Percentiles rank a stretch among this genome's conserved stretches.
Conservation (phyloP, 2,329 filamentous ascomycete genomes). For the Calonectria crousiana region DNA sequence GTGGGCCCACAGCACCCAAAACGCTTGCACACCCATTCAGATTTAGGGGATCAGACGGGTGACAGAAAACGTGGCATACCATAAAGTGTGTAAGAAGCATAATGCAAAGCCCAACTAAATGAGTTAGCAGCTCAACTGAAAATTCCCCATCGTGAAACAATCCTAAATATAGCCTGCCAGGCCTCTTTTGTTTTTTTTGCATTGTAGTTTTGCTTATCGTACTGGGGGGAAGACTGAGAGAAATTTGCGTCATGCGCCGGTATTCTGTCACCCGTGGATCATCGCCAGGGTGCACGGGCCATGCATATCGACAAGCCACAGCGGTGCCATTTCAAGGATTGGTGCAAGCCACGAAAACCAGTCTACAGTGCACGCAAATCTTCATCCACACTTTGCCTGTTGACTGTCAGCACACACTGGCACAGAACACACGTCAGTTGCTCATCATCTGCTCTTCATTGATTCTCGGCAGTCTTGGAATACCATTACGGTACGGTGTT, state of each 20-base stretch:
- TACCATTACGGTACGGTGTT: neutral
- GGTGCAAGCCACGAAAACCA: neutral
- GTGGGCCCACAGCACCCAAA: slow-evolving; percentile 2
- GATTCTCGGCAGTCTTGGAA: neutral
- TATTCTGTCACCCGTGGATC: slow-evolving; percentile 4
- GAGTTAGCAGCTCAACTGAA: neutral
- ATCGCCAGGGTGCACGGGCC: neutral
- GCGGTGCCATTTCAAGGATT: neutral
- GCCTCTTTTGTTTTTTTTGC: neutral
- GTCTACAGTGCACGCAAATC: slow-evolving; percentile 1
- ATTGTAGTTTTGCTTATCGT: neutral
- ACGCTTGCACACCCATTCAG: slow-evolving; percentile 1
- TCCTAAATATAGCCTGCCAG: neutral
- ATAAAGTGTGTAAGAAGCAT: neutral
- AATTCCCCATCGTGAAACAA: neutral
- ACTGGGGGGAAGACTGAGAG: neutral
- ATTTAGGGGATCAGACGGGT: neutral
- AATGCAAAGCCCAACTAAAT: neutral
- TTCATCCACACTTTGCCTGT: slow-evolving; percentile 11
- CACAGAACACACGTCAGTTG: neutral
- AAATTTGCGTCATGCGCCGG: slow-evolving; percentile 4
- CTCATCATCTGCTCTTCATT: neutral
- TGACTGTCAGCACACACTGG: neutral
- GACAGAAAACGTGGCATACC: neutral
- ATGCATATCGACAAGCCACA: neutral